Base-by-base conservation (phyloP, 148 eudicot species). In the Pharnaceum exiguum region DNA sequence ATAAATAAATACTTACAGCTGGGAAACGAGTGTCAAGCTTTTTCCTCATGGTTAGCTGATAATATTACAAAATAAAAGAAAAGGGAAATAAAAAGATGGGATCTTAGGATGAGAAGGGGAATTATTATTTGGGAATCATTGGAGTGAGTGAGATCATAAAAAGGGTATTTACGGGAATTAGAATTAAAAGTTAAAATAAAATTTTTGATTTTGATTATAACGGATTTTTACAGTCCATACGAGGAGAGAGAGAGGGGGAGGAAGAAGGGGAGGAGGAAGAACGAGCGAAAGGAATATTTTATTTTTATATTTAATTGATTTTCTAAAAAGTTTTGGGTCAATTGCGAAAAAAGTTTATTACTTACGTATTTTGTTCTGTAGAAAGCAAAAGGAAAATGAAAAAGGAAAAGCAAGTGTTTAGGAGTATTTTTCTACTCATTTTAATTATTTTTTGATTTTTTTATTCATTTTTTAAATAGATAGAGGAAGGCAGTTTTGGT, bases 1-100 rank as follows among this genome's bases (percentile, higher is more conserved):
- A 46, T 24, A 48, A 46, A 57, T 35, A 44, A 48, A 62, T 65
- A 69, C 75, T 72, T 69, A 79, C 84, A 65, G 84, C 84, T 48
- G 84, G 84, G 57, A 79, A 79, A 59, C 80, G 84, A 60, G 84
- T 79, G 62, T 79, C 84, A 47, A 79, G 84, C 75, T 75, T 79
- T 75, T 79, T 79, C 66, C 72, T 79, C 84, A 79, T 79, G 64
- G 65, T 46, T 40, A 36, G 45, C 45, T 59, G 67, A 47, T 43
- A 53, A 39, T 47, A 22, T 8, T 13, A 29, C 11, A 55, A 18
- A 11, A 46, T 21, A 46, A 33, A 46, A 44, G 9, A 4, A 2
- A 19, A 49, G 42, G 13, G 4, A 32, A 32, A 31, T 55, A 18
- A 33, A 36, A 62, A 24, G 36, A n/a, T 30, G 32, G 51, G 46